Conservation (phyloP, 768 basidiomycete species). For the Suillus plorans region DNA sequence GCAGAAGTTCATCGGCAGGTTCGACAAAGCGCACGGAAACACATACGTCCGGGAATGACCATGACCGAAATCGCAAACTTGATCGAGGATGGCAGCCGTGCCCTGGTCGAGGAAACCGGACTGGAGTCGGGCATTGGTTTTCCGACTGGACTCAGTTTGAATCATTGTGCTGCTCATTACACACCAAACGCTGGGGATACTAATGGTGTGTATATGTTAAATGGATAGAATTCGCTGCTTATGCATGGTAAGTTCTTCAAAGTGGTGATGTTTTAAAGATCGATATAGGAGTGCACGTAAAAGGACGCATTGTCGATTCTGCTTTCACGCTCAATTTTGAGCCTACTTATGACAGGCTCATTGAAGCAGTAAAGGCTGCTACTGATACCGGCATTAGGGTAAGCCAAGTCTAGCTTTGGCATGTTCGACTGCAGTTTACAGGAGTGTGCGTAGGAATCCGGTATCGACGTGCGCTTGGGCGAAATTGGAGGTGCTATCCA, state of each 20-base stretch:
- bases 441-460: slow-evolving; percentile 64
- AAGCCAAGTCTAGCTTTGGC: slow-evolving; percentile 13
- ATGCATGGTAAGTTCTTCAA: slow-evolving; percentile 62
- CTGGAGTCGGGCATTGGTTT: slow-evolving; percentile 89
- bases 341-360: slow-evolving; percentile 82
- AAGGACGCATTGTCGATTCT: slow-evolving; percentile 92
- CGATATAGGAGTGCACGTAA: slow-evolving; percentile 96
- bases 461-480: slow-evolving; percentile 92
- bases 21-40: slow-evolving; percentile 74
- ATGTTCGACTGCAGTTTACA: slow-evolving; percentile 5
- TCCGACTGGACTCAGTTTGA: slow-evolving; percentile 92
- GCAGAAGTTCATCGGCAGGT: slow-evolving; percentile 97
- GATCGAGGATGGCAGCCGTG: slow-evolving; percentile 90
- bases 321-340: slow-evolving; percentile 93
- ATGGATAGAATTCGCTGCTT: slow-evolving; percentile 7
- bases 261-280: slow-evolving; percentile 91
- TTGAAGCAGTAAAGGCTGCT: slow-evolving; percentile 92
- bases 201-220: slow-evolving; percentile 48
- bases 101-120: slow-evolving; percentile 89
- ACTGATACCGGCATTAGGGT: slow-evolving; percentile 91
- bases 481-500: slow-evolving; percentile 92
- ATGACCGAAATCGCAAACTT: slow-evolving; percentile 93
- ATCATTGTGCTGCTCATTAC: slow-evolving; percentile 96
- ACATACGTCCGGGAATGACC: slow-evolving; percentile 88
- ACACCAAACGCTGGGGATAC: slow-evolving; percentile 94